Evolutionary conservation across 208 protist species (phyloP).

Genomic region (Angomonas desouzai): DNA sequence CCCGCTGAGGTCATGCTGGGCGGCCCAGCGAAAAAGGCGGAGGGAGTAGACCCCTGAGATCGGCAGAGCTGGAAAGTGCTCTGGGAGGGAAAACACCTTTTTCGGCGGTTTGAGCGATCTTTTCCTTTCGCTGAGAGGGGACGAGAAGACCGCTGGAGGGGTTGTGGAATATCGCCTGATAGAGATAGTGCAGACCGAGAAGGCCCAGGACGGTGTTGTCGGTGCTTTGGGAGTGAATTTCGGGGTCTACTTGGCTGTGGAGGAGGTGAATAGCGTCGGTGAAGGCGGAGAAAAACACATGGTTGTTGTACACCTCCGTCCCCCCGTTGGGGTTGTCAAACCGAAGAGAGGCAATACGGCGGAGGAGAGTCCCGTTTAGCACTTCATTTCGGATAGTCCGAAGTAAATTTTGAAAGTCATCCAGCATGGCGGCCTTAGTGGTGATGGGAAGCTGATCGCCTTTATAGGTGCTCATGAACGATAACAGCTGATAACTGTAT

Average conservation of each 20-base stretch:
- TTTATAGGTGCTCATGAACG: conserved; percentile 12
- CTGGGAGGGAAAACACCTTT: background rate
- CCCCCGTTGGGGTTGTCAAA: conserved; percentile 45
- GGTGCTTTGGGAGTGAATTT: background rate
- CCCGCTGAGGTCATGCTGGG: background rate
- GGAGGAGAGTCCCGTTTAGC: conserved; percentile 69
- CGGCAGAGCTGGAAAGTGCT: background rate
- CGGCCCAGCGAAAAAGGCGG: background rate
- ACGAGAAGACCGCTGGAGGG: background rate
- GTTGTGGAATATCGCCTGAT: conserved; percentile 14
- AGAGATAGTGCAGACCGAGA: conserved; percentile 20
- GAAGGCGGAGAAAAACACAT: conserved; percentile 3
- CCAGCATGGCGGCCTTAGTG: background rate
- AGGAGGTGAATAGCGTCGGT: background rate
- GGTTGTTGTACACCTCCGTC: background rate
- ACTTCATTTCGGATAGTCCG: conserved; percentile 20
- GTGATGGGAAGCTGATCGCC: conserved; percentile 42
- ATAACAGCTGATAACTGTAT: conserved; percentile 21
- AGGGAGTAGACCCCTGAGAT: background rate
- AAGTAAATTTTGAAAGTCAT: conserved; percentile 6
- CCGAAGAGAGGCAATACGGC: conserved; percentile 39
- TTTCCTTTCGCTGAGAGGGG: background rate
- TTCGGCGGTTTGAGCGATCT: background rate
- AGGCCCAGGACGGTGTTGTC: conserved; percentile 17
- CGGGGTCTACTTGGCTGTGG: background rate